phyloP scores from a whole-genome alignment of 345 rosid genomes.

The Lepidium aucheri region DNA sequence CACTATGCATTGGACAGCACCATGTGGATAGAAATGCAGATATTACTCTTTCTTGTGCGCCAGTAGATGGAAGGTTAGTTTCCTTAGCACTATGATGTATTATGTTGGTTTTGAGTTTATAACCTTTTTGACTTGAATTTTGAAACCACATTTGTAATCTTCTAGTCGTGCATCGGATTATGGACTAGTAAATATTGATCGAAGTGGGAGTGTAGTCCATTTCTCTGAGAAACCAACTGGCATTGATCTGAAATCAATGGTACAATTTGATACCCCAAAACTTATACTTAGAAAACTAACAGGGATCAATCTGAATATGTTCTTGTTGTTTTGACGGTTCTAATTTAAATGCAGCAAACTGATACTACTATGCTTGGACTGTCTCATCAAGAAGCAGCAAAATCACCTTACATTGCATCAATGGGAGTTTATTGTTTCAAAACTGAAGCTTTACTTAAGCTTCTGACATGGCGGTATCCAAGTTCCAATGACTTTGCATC shows the following conservation, averaged over 20 bases:
- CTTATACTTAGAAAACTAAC: background rate
- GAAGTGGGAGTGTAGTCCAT: constrained; percentile 55
- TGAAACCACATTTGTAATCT: constrained; percentile 1
- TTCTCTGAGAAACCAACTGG: constrained; percentile 87
- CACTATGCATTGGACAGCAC: constrained; percentile 41
- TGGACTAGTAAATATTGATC: constrained; percentile 78
- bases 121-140: constrained; percentile 1
- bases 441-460: constrained; percentile 62
- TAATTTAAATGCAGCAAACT: constrained; percentile 45
- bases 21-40: constrained; percentile 73
- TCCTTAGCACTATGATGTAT: background rate
- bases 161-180: constrained; percentile 86
- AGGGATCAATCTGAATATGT: background rate
- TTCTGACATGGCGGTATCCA: constrained; percentile 69
- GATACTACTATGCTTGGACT: constrained; percentile 67
- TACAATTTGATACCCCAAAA: constrained; percentile 9
- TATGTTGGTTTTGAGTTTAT: background rate
- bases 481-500: constrained; percentile 90
- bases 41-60: constrained; percentile 74
- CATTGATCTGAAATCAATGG: constrained; percentile 72
- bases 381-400: constrained; percentile 53
- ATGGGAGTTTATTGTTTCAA: constrained; percentile 91
- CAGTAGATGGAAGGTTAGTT: constrained; percentile 63
- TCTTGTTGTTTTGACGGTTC: background rate
- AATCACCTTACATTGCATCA: constrained; percentile 74